Evolutionary conservation across 352 stramenopile genomes (phyloP).

Genomic region (Globisporangium echinulatum): DNA sequence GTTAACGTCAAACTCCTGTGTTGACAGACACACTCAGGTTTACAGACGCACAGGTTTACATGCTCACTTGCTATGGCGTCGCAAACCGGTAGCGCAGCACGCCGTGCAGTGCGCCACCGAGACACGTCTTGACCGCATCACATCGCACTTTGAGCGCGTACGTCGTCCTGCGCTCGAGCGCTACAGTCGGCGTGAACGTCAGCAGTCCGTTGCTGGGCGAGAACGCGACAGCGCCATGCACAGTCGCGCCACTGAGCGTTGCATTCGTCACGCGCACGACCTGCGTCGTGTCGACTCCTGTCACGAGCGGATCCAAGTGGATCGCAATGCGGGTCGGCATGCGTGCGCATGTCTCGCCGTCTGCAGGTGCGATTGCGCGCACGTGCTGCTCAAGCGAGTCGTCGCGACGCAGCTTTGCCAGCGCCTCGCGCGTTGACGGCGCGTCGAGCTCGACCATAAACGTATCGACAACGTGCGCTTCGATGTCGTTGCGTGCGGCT

Average conservation of each 20-base stretch:
- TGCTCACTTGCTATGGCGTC: slow-evolving; percentile 3
- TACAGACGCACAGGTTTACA: no score
- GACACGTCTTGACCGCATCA: slow-evolving; percentile 20
- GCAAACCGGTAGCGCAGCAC: slow-evolving; percentile 17
- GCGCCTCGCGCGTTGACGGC: slow-evolving; percentile 12
- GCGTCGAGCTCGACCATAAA: slow-evolving; percentile 5
- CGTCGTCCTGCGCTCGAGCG: slow-evolving; percentile 24
- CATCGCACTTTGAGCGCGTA: slow-evolving; percentile 28
- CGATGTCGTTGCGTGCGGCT: not conserved
- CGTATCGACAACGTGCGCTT: slow-evolving; percentile 6
- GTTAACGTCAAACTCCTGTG: no score
- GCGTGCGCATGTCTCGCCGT: slow-evolving; percentile 13
- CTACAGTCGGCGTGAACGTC: slow-evolving; percentile 25
- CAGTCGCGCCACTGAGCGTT: slow-evolving; percentile 7
- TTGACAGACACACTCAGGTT: no score
- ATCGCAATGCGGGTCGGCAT: slow-evolving; percentile 10
- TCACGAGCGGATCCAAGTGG: slow-evolving; percentile 19
- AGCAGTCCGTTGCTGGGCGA: slow-evolving; percentile 8
- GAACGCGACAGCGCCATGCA: slow-evolving; percentile 21
- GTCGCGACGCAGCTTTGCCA: slow-evolving; percentile 7
- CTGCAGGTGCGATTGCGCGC: slow-evolving; percentile 5
- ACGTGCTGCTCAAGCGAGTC: slow-evolving; percentile 14
- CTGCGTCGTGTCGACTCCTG: slow-evolving; percentile 21
- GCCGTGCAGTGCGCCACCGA: slow-evolving; percentile 9
- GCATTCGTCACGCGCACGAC: slow-evolving; percentile 27